Base-by-base conservation (phyloP, 2,329 filamentous ascomycete species). In the Xylaria sp. region DNA sequence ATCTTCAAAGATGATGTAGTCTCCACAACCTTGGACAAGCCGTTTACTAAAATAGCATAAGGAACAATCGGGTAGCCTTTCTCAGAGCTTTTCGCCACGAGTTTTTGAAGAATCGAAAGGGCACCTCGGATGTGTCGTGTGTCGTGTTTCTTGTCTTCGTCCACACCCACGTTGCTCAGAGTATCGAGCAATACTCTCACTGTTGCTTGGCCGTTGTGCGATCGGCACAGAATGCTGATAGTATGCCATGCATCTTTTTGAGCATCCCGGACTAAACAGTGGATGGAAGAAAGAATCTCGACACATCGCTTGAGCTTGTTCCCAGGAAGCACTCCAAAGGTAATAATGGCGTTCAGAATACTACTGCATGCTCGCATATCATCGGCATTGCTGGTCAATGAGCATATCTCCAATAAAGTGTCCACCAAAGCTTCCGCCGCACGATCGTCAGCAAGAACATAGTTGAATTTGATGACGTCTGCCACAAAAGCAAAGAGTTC, bases 391-490 rank as follows among this genome's bases (percentile, higher is more conserved):
- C 85, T 89, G 0, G 92, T 93, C 72, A 86, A 88, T 78, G 89
- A 86, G 79, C 91, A 93, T 54, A 94, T 92, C 62, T 83, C 80
- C 54, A 93, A 83, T 9, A 92, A 80, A 13, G 85, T 85, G 65
- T 88, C 84, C 65, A 94, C 87, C 62, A 94, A 80, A 3, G 83
- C 82, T 60, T 85, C 85, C 23, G 92, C 83, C 54, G 90, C 87
- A 38, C 84, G 80, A 71, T 92, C 89, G 71, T 86, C 86, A 28
- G 91, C 88, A 38, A 89, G 85, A 72, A 90, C 91, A 77, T 89
- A 91, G 77, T 90, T 93, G 82, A 92, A 94, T 76, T 92, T 93
- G 81, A 92, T 88, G 63, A 93, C 84, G 70, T 92, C 88, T 66
- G 86, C 85, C 63, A 91, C 84, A 72, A 90, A 92, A 13, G 82